A percentile compares a stretch with the other conserved stretches of the same genome.
Conservation (phyloP, 345 rosid species). For the Aquilaria sinensis region DNA sequence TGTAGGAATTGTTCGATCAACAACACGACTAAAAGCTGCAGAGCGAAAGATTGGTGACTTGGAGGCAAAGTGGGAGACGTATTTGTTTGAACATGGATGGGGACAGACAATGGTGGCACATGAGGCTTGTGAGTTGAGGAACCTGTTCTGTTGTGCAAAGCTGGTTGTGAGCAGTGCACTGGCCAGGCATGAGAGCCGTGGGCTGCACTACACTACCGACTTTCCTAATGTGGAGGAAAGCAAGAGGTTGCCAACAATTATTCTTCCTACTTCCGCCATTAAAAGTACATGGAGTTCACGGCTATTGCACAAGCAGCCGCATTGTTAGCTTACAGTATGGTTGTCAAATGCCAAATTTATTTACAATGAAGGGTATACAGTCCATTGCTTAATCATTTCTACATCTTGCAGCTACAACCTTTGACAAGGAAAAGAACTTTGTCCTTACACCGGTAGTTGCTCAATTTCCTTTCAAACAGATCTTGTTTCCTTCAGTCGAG, state of each 20-base stretch:
- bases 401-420: conserved; percentile 5
- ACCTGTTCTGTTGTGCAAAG: conserved; percentile 90
- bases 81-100: conserved; percentile 80
- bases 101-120: conserved; percentile 72
- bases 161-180: conserved; percentile 88
- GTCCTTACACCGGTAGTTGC: too few species aligned
- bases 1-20: conserved; percentile 88
- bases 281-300: conserved; percentile 83
- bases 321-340: conserved; percentile 14
- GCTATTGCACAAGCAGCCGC: conserved; percentile 47
- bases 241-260: conserved; percentile 79
- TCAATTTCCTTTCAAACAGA: too few species aligned
- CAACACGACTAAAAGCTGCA: conserved; percentile 54
- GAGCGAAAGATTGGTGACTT: conserved; percentile 49
- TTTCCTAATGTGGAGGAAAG: conserved; percentile 85
- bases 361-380: not conserved
- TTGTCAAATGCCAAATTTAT: not conserved
- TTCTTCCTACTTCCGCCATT: conserved; percentile 54
- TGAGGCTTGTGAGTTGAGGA: conserved; percentile 95
- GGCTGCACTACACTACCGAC: conserved; percentile 86
- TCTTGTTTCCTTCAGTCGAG: too few species aligned
- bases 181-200: conserved; percentile 91
- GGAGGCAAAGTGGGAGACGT: conserved; percentile 76
- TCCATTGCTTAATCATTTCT: not conserved
- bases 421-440: conserved; percentile 7